These are phyloP conservation scores for Meyerozyma elateridarum DNA, from an alignment of 1,139 yeast species.

Conservation along the genomic window DNA sequence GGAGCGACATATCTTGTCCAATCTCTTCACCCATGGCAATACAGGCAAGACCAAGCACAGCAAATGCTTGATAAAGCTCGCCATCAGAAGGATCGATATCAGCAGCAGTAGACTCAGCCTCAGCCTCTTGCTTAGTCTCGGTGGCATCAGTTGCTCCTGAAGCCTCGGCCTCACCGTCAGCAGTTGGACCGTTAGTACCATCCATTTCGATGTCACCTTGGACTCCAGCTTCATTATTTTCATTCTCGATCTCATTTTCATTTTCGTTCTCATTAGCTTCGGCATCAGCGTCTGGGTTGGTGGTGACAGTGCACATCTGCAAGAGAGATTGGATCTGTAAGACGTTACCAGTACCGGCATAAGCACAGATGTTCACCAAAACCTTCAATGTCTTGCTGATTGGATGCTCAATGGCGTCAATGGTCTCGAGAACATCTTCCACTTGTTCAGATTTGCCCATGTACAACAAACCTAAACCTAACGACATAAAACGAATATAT, in stretches of 20 bases:
- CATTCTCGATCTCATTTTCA: conserved; percentile 30
- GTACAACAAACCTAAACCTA: conserved; percentile 87
- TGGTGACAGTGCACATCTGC: conserved; percentile 76
- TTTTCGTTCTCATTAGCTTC: conserved; percentile 34
- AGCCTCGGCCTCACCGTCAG: conserved; percentile 11
- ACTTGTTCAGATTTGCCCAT: conserved; percentile 95
- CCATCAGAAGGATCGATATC: conserved; percentile 44
- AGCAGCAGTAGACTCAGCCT: conserved; percentile 22
- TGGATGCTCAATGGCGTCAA: conserved; percentile 94
- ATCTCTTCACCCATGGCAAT: conserved; percentile 98
- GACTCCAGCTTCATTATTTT: conserved; percentile 8
- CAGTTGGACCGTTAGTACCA: conserved; percentile 8
- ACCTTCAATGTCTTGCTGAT: conserved; percentile 86
- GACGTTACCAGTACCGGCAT: conserved; percentile 97
- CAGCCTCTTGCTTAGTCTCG: conserved; percentile 22
- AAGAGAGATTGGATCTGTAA: conserved; percentile 87
- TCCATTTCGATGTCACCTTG: conserved; percentile 6
- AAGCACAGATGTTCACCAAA: conserved; percentile 87
- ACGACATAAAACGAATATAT: conserved; percentile 85
- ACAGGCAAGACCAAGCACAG: conserved; percentile 90
- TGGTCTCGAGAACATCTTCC: conserved; percentile 91
- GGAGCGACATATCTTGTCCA: conserved; percentile 95
- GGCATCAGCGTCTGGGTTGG: conserved; percentile 30
- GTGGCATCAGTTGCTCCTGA: conserved; percentile 24
- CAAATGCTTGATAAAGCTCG: conserved; percentile 76